Percentiles rank a stretch among this genome's conserved stretches.
These are phyloP conservation scores for Didymella pomorum DNA, from an alignment of 2,329 filamentous ascomycete species.

Conservation along the genomic window DNA sequence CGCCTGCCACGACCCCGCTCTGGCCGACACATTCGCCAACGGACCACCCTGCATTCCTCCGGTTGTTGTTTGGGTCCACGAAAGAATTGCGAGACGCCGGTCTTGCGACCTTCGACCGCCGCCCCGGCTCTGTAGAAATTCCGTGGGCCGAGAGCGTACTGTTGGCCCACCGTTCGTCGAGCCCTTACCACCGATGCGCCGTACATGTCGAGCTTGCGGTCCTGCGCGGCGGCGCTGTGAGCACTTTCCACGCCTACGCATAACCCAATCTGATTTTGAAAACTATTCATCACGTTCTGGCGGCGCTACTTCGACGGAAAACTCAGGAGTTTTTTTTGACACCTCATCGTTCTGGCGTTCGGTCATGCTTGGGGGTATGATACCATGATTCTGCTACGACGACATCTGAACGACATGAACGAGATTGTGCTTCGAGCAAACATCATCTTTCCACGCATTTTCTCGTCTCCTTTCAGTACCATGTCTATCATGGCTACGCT, in stretches of 20 bases:
- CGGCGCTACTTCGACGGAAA: slow-evolving; percentile 24
- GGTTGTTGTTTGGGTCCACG: slow-evolving; percentile 20
- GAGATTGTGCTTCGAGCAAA: slow-evolving; percentile 16
- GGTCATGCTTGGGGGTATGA: slow-evolving; percentile 39
- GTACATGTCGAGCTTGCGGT: slow-evolving; percentile 6
- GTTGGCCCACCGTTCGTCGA: neutral
- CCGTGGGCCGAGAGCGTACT: slow-evolving; percentile 12
- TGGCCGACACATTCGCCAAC: slow-evolving; percentile 17
- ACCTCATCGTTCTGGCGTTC: slow-evolving; percentile 41
- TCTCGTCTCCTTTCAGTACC: neutral
- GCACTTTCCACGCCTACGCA: slow-evolving; percentile 16
- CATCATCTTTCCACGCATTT: slow-evolving; percentile 7
- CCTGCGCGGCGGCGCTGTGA: slow-evolving; percentile 6
- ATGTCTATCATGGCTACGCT: slow-evolving; percentile 5
- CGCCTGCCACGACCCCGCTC: slow-evolving; percentile 24
- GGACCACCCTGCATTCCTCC: slow-evolving; percentile 18
- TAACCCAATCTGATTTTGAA: neutral
- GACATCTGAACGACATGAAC: slow-evolving; percentile 21
- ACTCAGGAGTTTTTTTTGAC: slow-evolving; percentile 38
- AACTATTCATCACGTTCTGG: neutral
- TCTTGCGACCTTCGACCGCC: slow-evolving; percentile 8
- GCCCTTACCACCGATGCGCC: slow-evolving; percentile 2
- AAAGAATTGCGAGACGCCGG: slow-evolving; percentile 7
- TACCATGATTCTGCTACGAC: slow-evolving; percentile 36
- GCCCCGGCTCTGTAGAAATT: slow-evolving; percentile 15